Percentiles rank a stretch among this genome's conserved stretches.
Evolutionary conservation across 805 yeast species (phyloP).

Genomic region (Yarrowia sp.): DNA sequence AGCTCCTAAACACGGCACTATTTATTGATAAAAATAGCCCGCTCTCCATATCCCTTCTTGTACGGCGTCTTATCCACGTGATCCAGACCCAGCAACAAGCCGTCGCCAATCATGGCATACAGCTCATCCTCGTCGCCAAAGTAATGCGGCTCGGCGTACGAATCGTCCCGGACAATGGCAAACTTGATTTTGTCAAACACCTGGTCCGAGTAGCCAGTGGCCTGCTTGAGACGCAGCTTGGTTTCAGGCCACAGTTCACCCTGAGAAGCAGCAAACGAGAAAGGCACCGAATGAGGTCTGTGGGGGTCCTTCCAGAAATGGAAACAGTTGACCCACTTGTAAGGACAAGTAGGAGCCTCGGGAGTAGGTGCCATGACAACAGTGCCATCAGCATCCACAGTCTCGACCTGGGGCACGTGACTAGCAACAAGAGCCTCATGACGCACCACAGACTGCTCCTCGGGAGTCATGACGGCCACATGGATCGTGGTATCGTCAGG

Average conservation of each 20-base stretch:
- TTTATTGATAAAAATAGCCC: slow-evolving; percentile 57
- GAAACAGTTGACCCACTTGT: slow-evolving; percentile 35
- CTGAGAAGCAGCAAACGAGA: slow-evolving; percentile 67
- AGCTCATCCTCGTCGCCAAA: slow-evolving; percentile 25
- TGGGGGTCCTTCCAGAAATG: slow-evolving; percentile 73
- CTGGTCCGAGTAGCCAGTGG: slow-evolving; percentile 72
- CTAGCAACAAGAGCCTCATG: slow-evolving; percentile 31
- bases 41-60: slow-evolving; percentile 46
- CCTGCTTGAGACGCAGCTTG: slow-evolving; percentile 61
- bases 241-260: slow-evolving; percentile 65
- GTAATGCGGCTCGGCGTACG: slow-evolving; percentile 40
- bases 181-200: slow-evolving; percentile 76
- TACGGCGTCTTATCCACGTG: slow-evolving; percentile 80
- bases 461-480: slow-evolving; percentile 50
- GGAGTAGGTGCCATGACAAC: slow-evolving; percentile 10
- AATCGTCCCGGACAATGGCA: slow-evolving; percentile 47
- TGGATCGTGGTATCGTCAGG: slow-evolving; percentile 44
- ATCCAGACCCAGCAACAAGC: slow-evolving; percentile 72
- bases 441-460: slow-evolving; percentile 35
- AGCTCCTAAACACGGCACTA: neutral
- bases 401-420: slow-evolving; percentile 38
- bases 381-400: slow-evolving; percentile 51
- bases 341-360: neutral
- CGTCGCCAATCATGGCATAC: slow-evolving; percentile 53
- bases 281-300: slow-evolving; percentile 78